Conservation (phyloP, 2,329 filamentous ascomycete species). For the Myriangium duriaei region DNA sequence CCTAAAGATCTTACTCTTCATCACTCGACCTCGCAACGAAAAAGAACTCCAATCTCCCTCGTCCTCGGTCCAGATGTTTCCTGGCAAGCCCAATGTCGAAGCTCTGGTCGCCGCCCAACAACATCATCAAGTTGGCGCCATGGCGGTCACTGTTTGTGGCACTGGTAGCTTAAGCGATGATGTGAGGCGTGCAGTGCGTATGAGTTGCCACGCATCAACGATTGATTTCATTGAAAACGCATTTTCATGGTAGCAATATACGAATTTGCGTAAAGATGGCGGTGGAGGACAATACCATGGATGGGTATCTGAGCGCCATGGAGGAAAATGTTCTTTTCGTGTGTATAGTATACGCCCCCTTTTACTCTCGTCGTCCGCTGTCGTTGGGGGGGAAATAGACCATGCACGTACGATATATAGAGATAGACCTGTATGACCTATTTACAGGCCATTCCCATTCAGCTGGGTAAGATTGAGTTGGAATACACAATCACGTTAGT, state of each 20-base stretch:
- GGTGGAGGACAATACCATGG: too few species aligned
- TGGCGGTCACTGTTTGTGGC: slow-evolving; percentile 74
- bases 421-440: too few species aligned
- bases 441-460: too few species aligned
- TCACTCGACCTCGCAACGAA: slow-evolving; percentile 76
- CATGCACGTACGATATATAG: too few species aligned
- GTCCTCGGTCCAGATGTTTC: slow-evolving; percentile 78
- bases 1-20: slow-evolving; percentile 75
- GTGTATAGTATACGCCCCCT: too few species aligned
- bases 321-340: too few species aligned
- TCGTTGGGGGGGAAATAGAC: too few species aligned
- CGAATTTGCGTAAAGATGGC: too few species aligned
- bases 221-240: slow-evolving; percentile 73
- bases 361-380: too few species aligned
- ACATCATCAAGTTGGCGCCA: slow-evolving; percentile 69
- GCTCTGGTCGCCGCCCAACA: slow-evolving; percentile 73
- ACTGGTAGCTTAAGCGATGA: slow-evolving; percentile 64
- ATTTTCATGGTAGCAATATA: slow-evolving; percentile 52
- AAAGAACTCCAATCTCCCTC: slow-evolving; percentile 67
- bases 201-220: slow-evolving; percentile 49
- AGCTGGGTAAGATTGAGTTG: too few species aligned
- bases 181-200: slow-evolving; percentile 54
- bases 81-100: slow-evolving; percentile 72
- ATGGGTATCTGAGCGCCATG: too few species aligned
- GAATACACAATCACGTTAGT: too few species aligned